These are phyloP conservation scores for Penicillium frequentans DNA, from an alignment of 2,329 filamentous ascomycete genomes.

Conservation along the genomic window DNA sequence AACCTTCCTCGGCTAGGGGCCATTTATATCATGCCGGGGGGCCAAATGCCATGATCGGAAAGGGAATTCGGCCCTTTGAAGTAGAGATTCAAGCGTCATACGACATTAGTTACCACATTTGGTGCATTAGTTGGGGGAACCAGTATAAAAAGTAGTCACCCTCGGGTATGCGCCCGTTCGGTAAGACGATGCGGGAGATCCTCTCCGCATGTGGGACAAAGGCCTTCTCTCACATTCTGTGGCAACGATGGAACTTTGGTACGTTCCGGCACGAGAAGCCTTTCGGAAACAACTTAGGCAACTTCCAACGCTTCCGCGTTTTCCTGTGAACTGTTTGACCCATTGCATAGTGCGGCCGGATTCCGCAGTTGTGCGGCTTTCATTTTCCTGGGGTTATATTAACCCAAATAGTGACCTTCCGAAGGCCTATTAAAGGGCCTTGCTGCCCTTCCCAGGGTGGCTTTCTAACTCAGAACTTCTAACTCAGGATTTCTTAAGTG, in stretches of 20 bases:
- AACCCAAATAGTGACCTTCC: background rate
- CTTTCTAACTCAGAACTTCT: background rate
- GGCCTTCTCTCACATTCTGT: background rate
- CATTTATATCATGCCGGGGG: background rate
- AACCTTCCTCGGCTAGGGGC: background rate
- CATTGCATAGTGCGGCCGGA: background rate
- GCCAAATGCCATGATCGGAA: background rate
- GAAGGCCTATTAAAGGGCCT: background rate
- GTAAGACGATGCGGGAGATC: conserved; percentile 13
- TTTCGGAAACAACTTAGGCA: background rate
- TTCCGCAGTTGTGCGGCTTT: conserved; percentile 6
- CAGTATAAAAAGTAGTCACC: background rate
- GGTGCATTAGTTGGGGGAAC: background rate
- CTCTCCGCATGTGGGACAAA: background rate
- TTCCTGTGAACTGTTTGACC: background rate
- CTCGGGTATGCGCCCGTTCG: conserved; percentile 11
- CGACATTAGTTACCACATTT: background rate
- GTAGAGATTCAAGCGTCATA: background rate
- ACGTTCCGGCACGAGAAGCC: background rate
- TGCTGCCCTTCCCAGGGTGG: no score
- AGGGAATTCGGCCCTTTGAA: background rate
- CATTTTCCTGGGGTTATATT: background rate
- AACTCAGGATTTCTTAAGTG: background rate
- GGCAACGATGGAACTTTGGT: background rate
- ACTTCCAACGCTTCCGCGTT: background rate